Conservation (phyloP, 192 early-diverging fungal genomes). For the Coemansia erecta region DNA sequence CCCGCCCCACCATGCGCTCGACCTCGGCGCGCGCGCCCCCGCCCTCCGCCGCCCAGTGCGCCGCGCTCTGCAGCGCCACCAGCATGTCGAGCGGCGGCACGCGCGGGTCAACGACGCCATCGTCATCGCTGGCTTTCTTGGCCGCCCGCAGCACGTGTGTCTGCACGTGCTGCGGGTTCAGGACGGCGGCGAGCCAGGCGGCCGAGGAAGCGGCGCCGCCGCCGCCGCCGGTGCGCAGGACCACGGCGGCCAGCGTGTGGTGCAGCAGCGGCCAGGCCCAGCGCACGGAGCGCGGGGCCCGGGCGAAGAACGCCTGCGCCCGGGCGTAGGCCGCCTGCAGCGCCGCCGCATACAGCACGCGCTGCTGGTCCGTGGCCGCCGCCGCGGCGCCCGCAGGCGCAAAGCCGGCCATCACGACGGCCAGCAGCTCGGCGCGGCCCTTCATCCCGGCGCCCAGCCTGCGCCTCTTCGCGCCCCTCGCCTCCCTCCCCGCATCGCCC, state of each 20-base stretch:
- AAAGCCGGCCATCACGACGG: constrained; percentile 26
- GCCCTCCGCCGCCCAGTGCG: constrained; percentile 25
- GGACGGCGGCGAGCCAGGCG: constrained; percentile 27
- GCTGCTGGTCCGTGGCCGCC: constrained; percentile 40
- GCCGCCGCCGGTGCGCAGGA: no score
- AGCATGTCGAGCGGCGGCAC: constrained; percentile 19
- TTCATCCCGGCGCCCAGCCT: constrained; percentile 6
- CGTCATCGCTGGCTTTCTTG: no score
- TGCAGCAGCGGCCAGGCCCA: constrained; percentile 45
- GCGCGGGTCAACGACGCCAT: constrained; percentile 21
- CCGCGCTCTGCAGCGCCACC: constrained; percentile 42
- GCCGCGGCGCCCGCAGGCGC: constrained; percentile 24
- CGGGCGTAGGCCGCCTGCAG: constrained; percentile 13
- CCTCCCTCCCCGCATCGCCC: neutral
- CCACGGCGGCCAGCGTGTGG: constrained; percentile 31
- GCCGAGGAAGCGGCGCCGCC: constrained; percentile 30
- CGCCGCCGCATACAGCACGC: constrained; percentile 12
- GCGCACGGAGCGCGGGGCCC: constrained; percentile 3
- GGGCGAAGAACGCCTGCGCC: no score
- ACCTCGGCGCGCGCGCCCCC: no score
- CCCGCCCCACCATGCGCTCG: neutral
- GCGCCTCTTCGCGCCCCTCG: constrained; percentile 20
- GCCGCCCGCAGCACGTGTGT: constrained; percentile 1
- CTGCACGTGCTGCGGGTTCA: constrained; percentile 24
- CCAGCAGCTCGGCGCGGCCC: constrained; percentile 10